These are phyloP conservation scores for Flaveria brownii DNA, from an alignment of 129 eudicot species.

Conservation along the genomic window DNA sequence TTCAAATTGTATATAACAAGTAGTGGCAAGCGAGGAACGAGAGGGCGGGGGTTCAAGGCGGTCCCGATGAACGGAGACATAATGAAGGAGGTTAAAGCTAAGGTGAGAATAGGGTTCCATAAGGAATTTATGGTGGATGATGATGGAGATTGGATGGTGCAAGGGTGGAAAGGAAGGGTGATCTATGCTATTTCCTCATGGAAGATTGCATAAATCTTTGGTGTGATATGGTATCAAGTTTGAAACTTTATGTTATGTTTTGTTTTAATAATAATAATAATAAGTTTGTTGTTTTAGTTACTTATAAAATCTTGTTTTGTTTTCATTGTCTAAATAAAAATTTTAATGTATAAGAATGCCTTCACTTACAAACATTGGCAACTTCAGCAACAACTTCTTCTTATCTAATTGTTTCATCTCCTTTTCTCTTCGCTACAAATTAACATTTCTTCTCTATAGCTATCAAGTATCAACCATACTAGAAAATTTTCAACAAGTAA, in stretches of 20 bases:
- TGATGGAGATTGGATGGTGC: conserved; percentile 45
- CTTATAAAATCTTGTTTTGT: neutral
- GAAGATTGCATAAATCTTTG: conserved; percentile 30
- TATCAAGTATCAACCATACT: too few species aligned
- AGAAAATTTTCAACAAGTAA: too few species aligned
- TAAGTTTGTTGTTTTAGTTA: neutral
- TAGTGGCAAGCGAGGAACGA: conserved; percentile 53
- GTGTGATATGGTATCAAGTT: neutral
- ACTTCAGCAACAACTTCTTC: too few species aligned
- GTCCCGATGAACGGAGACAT: conserved; percentile 36
- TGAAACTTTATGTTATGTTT: neutral
- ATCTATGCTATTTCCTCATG: conserved; percentile 51
- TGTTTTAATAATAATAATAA: neutral
- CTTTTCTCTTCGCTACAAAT: too few species aligned
- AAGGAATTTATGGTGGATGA: conserved; percentile 50
- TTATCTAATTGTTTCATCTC: too few species aligned
- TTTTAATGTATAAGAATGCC: too few species aligned
- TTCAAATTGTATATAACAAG: conserved; percentile 26
- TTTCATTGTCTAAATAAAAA: neutral
- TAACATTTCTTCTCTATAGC: too few species aligned
- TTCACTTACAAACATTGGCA: too few species aligned
- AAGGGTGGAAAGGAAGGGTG: conserved; percentile 51
- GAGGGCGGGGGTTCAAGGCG: conserved; percentile 53
- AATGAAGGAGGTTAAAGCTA: conserved; percentile 38
- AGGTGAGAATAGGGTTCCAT: conserved; percentile 42